phyloP scores from a whole-genome alignment of 2,329 filamentous ascomycete genomes.

The Orbilia javanica region DNA sequence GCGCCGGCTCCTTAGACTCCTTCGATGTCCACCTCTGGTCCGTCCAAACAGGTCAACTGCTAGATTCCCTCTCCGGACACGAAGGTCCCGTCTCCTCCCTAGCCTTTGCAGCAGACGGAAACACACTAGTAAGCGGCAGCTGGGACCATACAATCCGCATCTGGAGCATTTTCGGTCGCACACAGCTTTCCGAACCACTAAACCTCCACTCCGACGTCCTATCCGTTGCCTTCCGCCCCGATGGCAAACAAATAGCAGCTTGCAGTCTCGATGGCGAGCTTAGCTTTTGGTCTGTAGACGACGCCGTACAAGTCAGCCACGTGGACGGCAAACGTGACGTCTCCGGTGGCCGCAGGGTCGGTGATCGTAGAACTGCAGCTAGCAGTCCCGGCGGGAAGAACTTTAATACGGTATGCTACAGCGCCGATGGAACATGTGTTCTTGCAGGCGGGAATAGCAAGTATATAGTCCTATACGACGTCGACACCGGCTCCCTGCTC shows the following conservation, averaged over 20 bases:
- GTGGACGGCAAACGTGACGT: conserved; percentile 92
- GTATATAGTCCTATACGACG: conserved; percentile 98
- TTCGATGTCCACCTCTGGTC: conserved; percentile 99
- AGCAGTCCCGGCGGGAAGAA: conserved; percentile 91
- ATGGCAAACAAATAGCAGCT: conserved; percentile 89
- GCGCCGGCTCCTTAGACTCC: conserved; percentile 92
- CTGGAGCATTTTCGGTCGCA: conserved; percentile 94
- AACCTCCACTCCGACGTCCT: conserved; percentile 93
- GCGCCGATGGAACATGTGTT: conserved; percentile 89
- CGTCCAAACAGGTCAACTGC: conserved; percentile 93
- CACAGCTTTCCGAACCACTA: conserved; percentile 93
- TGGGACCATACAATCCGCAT: conserved; percentile 97
- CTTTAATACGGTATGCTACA: conserved; percentile 89
- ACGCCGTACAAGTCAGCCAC: conserved; percentile 86
- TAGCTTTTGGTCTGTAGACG: conserved; percentile 92
- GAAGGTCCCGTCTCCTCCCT: conserved; percentile 92
- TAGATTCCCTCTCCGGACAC: conserved; percentile 90
- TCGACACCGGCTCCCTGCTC: conserved; percentile 86
- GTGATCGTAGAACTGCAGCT: conserved; percentile 89
- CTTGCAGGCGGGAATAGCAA: conserved; percentile 96
- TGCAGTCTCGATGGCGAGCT: conserved; percentile 94
- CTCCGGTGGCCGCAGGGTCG: conserved; percentile 88
- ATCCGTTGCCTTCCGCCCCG: conserved; percentile 85
- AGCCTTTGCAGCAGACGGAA: conserved; percentile 88
- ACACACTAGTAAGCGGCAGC: conserved; percentile 86